A percentile compares a stretch with the other conserved stretches of the same genome.
phyloP scores from a whole-genome alignment of 2,329 filamentous ascomycete species.

The Xylaria sp. region DNA sequence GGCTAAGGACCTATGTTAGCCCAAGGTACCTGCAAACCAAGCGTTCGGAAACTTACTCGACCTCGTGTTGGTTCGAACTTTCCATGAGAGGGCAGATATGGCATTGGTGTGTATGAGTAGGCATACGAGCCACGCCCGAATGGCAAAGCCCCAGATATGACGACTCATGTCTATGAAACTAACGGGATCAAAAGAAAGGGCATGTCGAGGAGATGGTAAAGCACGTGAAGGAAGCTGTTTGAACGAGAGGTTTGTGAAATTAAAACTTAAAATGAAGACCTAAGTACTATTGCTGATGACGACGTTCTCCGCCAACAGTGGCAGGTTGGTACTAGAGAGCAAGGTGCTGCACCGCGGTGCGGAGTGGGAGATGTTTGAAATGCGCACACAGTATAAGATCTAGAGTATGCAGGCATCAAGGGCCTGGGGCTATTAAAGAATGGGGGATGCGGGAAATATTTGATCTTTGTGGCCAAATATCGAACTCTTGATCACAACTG shows the following conservation, averaged over 20 bases:
- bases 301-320: background rate
- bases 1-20: conserved; percentile 21
- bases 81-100: conserved; percentile 32
- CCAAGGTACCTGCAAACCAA: background rate
- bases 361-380: background rate
- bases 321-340: background rate
- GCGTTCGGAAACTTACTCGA: conserved; percentile 14
- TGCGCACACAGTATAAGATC: no score
- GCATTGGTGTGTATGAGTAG: conserved; percentile 17
- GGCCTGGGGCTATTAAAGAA: no score
- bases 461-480: no score
- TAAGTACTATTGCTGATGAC: background rate
- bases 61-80: conserved; percentile 1
- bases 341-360: background rate
- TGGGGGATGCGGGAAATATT: background rate
- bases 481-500: no score
- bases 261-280: no score
- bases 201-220: background rate
- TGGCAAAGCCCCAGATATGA: background rate
- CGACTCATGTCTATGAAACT: conserved; percentile 1
- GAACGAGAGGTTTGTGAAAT: no score
- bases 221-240: no score
- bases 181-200: background rate
- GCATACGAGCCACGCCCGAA: conserved; percentile 18
- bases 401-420: background rate